These are phyloP conservation scores for Nitzschia sp. DNA, from an alignment of 108 stramenopile genomes.

Conservation along the genomic window DNA sequence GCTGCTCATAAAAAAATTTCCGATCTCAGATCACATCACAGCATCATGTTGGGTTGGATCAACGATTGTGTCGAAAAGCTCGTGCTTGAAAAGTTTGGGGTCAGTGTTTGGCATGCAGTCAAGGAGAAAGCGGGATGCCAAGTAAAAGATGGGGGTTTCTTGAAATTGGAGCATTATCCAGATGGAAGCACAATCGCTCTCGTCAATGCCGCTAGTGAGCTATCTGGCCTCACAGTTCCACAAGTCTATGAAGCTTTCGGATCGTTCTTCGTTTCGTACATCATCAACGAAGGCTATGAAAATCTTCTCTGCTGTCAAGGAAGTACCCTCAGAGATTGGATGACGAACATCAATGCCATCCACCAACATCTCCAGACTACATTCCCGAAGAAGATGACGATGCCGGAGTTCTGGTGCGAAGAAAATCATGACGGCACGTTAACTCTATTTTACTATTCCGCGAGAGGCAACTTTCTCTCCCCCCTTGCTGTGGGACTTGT, in stretches of 20 bases:
- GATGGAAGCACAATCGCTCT: slow-evolving; percentile 34
- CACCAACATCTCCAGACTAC: slow-evolving; percentile 44
- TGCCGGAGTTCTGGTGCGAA: slow-evolving; percentile 54
- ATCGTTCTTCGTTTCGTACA: slow-evolving; percentile 32
- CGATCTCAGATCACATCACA: too few relatives aligned
- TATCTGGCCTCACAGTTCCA: slow-evolving; percentile 30
- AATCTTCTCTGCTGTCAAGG: slow-evolving; percentile 50
- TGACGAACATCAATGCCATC: slow-evolving; percentile 49
- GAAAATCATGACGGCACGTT: slow-evolving; percentile 34
- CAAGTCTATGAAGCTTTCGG: slow-evolving; percentile 46
- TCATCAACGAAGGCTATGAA: slow-evolving; percentile 39
- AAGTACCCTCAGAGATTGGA: slow-evolving; percentile 34
- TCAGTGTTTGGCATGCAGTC: slow-evolving; percentile 54
- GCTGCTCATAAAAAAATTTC: too few relatives aligned
- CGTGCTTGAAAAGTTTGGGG: slow-evolving; percentile 41
- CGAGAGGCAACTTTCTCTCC: slow-evolving; percentile 31
- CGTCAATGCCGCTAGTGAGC: slow-evolving; percentile 35
- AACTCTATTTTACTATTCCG: slow-evolving; percentile 34
- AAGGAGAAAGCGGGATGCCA: slow-evolving; percentile 48
- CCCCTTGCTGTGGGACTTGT: slow-evolving; percentile 40
- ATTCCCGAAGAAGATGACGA: slow-evolving; percentile 27
- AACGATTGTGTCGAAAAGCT: slow-evolving; percentile 52
- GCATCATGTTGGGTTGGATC: slow-evolving; percentile 46
- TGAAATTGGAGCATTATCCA: slow-evolving; percentile 35
- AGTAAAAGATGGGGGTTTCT: slow-evolving; percentile 41